Base-by-base conservation (phyloP, 345 rosid genomes). In the Firmiana major region DNA sequence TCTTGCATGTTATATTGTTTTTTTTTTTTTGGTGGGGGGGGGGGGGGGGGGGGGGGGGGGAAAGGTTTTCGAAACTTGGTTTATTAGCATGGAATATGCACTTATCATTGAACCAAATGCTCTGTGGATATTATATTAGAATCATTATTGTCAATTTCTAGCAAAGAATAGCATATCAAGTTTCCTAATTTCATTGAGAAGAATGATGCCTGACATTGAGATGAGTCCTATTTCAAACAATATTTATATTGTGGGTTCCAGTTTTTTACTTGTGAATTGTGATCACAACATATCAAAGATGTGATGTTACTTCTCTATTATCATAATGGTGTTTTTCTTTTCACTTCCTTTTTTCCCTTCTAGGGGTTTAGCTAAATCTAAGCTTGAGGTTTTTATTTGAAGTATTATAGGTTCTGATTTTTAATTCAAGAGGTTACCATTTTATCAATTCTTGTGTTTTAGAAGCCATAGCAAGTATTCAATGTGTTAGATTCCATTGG, bases 401-500 rank as follows among this genome's bases (percentile, higher is more conserved):
- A n/a, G 31, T 7, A 66, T 21, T 42, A 24, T 66, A 66, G 31
- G 68, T 10, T 63, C 21, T 16, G 8, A 63, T 19, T 66, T 66
- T n/a, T n/a, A 66, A 17, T 3, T 17, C 53, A 43, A 66, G 53
- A 42, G 17, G 12, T 65, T n/a, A n/a, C 49, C 71, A 21, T 66
- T 43, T 43, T 67, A 21, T 21, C 7, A 7, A 15, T 67, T 3
- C 11, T 0, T 9, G 19, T 19, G n/a, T 28, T 73, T 8, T 3
- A 10, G 58, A 26, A 31, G 22, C 57, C 12, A 24, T 57, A 12
- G 22, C 45, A 62, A 62, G 24, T 59, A 60, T 53, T 63, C 10
- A 2, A 13, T 19, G 42, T 79, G 51, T 46, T 77, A 62, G 43
- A 6, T 66, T 78, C 63, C 12, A 3, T 80, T 83, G 48, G 21